phyloP scores from a whole-genome alignment of 1,139 yeast genomes.

The Geotrichum australiense region DNA sequence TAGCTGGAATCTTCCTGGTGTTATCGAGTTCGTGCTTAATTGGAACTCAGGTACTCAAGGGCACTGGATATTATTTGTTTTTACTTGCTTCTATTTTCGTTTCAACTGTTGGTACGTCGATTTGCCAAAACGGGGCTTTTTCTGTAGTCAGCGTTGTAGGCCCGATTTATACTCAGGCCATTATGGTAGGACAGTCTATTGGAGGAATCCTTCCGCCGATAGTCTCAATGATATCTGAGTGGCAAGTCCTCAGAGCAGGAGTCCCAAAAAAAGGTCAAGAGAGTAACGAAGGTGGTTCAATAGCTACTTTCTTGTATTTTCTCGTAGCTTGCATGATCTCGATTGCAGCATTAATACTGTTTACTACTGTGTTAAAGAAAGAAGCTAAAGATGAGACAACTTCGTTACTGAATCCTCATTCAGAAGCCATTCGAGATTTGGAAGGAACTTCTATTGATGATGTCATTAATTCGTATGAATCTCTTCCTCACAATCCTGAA shows the following conservation, averaged over 20 bases:
- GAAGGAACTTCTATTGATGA: neutral
- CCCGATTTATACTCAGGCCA: constrained; percentile 72
- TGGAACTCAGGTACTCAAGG: constrained; percentile 17
- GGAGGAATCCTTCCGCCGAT: constrained; percentile 88
- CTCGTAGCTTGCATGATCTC: constrained; percentile 66
- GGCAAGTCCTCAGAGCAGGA: constrained; percentile 23
- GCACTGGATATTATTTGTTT: constrained; percentile 45
- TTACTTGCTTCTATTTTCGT: constrained; percentile 39
- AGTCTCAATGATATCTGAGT: constrained; percentile 53
- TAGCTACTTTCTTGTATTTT: constrained; percentile 55
- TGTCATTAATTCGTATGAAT: neutral
- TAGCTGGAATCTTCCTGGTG: constrained; percentile 47
- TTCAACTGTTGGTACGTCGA: constrained; percentile 46
- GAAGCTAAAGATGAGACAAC: neutral
- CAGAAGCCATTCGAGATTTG: too few species aligned
- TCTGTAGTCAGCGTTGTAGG: constrained; percentile 80
- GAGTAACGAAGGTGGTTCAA: neutral
- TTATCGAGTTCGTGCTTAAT: constrained; percentile 36
- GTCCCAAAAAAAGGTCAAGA: neutral
- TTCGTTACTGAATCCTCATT: too few species aligned
- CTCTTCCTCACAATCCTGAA: constrained; percentile 4
- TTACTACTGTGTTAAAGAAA: constrained; percentile 1
- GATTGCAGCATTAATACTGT: constrained; percentile 36
- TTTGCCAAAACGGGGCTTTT: constrained; percentile 86
- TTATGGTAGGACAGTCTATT: constrained; percentile 91